These are phyloP conservation scores for Sanghuangporus sanghuang DNA, from an alignment of 1,284 basidiomycete genomes.

Conservation along the genomic window DNA sequence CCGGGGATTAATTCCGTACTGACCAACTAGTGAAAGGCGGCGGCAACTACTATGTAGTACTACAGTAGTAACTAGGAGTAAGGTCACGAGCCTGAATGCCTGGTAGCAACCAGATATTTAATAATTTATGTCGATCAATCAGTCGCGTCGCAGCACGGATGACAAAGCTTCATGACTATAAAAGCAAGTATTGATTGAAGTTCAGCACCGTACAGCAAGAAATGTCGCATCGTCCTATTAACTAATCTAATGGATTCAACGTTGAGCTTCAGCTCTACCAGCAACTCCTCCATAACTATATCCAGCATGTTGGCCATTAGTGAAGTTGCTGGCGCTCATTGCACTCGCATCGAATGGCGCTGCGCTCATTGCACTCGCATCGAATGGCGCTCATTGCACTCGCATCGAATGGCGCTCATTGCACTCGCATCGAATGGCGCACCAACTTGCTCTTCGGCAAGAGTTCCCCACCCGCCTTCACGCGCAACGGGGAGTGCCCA, in stretches of 20 bases:
- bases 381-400: slow-evolving; percentile 22
- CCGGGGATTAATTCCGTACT: background rate
- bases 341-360: slow-evolving; percentile 23
- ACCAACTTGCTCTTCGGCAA: slow-evolving; percentile 19
- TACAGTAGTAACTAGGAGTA: too few species aligned
- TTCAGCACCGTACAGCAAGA: background rate
- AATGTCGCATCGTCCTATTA: background rate
- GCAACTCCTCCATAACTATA: background rate
- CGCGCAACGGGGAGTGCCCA: slow-evolving; percentile 36
- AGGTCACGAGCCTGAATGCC: background rate
- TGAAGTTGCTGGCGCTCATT: background rate
- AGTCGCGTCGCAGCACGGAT: too few species aligned
- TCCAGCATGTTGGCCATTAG: background rate
- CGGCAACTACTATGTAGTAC: too few species aligned
- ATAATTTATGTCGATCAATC: too few species aligned
- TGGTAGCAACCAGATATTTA: background rate
- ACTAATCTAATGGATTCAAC: background rate
- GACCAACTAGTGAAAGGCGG: background rate
- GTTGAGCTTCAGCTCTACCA: background rate
- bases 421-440: slow-evolving; percentile 23
- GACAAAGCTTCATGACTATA: too few species aligned
- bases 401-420: slow-evolving; percentile 20
- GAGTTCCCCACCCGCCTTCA: slow-evolving; percentile 38
- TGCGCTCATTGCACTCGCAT: slow-evolving; percentile 20
- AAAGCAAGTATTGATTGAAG: too few species aligned